Percentiles rank a stretch among this genome's conserved stretches.
These are phyloP conservation scores for Gyromitra esculenta DNA, from an alignment of 2,329 filamentous ascomycete species.

Conservation along the genomic window DNA sequence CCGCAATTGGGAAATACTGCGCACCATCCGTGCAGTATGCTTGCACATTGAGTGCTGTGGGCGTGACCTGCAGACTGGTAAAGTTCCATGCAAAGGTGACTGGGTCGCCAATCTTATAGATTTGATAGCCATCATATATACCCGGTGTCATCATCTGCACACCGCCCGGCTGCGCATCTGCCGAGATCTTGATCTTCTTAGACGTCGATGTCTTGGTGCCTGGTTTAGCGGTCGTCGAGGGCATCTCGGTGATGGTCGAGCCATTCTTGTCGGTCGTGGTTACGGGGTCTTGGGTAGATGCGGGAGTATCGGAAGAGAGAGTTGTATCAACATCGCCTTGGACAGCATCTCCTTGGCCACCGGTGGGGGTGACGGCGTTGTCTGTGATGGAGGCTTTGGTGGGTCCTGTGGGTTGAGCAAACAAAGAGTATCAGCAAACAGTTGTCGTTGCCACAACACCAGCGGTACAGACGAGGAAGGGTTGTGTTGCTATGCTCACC, in stretches of 20 bases:
- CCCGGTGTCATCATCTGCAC: constrained; percentile 71
- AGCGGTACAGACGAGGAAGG: neutral
- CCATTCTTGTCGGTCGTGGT: constrained; percentile 44
- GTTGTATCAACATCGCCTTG: constrained; percentile 45
- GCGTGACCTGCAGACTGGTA: constrained; percentile 70
- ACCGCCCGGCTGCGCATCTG: constrained; percentile 68
- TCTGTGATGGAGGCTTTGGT: constrained; percentile 6
- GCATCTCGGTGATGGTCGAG: constrained; percentile 38
- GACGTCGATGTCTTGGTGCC: constrained; percentile 44
- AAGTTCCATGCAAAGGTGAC: constrained; percentile 76
- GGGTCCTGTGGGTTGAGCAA: constrained; percentile 2
- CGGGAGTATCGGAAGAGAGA: constrained; percentile 5
- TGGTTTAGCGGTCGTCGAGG: constrained; percentile 12
- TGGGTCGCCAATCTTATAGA: constrained; percentile 72
- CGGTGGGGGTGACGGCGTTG: constrained; percentile 31
- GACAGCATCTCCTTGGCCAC: constrained; percentile 43
- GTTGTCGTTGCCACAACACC: constrained; percentile 21
- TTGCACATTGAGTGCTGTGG: constrained; percentile 69
- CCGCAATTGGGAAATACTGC: constrained; percentile 69
- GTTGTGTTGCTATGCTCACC: constrained; percentile 11
- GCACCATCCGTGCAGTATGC: constrained; percentile 70
- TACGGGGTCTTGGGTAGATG: constrained; percentile 9
- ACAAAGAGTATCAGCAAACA: constrained; percentile 39
- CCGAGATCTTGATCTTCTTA: constrained; percentile 63
- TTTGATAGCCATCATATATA: constrained; percentile 64